phyloP scores from a whole-genome alignment of 371 early-diverging fungal species.

The Synchytrium microbalum region DNA sequence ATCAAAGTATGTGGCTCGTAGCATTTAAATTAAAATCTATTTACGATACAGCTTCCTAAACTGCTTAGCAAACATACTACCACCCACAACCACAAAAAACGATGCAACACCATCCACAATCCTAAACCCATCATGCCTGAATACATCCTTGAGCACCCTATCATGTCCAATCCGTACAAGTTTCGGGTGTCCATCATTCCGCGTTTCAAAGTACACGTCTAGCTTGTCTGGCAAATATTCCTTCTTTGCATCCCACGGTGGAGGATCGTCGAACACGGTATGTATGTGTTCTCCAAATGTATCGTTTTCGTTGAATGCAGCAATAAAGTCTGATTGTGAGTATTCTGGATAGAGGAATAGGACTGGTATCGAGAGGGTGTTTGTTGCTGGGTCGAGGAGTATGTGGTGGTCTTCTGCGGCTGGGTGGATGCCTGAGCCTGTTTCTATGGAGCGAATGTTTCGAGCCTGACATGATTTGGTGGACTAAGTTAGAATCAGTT shows the following conservation, averaged over 20 bases:
- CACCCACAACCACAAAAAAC: slow-evolving; percentile 24
- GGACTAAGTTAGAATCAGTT: slow-evolving; percentile 35
- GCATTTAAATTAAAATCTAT: too few relatives aligned
- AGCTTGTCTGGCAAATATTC: slow-evolving; percentile 61
- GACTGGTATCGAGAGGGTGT: slow-evolving; percentile 74
- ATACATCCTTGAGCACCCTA: slow-evolving; percentile 15
- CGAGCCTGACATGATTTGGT: slow-evolving; percentile 41
- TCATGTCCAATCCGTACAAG: slow-evolving; percentile 23
- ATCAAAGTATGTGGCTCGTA: too few relatives aligned
- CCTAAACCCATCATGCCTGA: slow-evolving; percentile 15
- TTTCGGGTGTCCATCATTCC: too few relatives aligned
- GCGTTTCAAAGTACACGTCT: slow-evolving; percentile 71
- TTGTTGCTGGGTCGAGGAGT: slow-evolving; percentile 50
- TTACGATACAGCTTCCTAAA: slow-evolving; percentile 16
- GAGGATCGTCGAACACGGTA: slow-evolving; percentile 67
- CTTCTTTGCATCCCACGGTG: slow-evolving; percentile 69
- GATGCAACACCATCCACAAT: slow-evolving; percentile 32
- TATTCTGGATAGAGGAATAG: slow-evolving; percentile 92
- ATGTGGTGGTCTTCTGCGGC: slow-evolving; percentile 41
- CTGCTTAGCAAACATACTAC: slow-evolving; percentile 17
- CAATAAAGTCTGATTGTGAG: slow-evolving; percentile 84
- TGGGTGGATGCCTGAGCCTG: slow-evolving; percentile 4
- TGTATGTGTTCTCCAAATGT: slow-evolving; percentile 78
- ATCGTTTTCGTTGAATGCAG: slow-evolving; percentile 70
- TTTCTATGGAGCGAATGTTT: slow-evolving; percentile 18